Evolutionary conservation across 2,329 filamentous ascomycete genomes (phyloP).

Genomic region (Orbilia javanica): DNA sequence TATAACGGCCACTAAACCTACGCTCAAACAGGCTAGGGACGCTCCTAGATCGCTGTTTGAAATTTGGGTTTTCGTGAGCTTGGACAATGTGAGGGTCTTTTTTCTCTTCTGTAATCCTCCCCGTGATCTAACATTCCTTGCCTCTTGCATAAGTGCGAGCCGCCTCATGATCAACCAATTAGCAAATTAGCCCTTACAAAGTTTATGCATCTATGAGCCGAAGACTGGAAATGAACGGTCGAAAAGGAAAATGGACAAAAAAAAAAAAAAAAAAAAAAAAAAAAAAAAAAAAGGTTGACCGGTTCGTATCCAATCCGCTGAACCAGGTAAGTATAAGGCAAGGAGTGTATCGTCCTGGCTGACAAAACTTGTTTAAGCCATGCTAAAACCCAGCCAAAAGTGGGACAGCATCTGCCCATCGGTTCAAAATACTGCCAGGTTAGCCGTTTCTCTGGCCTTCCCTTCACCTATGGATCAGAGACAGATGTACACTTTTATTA

Average conservation of each 20-base stretch:
- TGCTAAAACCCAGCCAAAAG: slow-evolving; percentile 11
- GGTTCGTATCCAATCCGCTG: slow-evolving; percentile 17
- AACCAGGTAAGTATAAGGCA: slow-evolving; percentile 30
- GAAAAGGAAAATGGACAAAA: background rate
- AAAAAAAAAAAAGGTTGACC: background rate
- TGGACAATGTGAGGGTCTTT: slow-evolving; percentile 15
- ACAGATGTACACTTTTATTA: slow-evolving; percentile 19
- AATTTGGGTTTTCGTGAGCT: slow-evolving; percentile 5
- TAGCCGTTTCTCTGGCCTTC: background rate
- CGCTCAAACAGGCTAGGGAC: slow-evolving; percentile 35
- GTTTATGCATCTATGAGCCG: slow-evolving; percentile 10
- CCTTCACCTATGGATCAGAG: background rate
- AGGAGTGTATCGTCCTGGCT: background rate
- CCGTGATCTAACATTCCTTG: slow-evolving; percentile 57
- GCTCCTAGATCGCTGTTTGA: slow-evolving; percentile 4
- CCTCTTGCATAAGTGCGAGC: slow-evolving; percentile 39
- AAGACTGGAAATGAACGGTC: slow-evolving; percentile 6
- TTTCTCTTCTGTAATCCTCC: background rate
- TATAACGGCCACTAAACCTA: slow-evolving; percentile 51
- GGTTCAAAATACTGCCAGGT: slow-evolving; percentile 16
- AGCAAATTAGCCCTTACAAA: background rate
- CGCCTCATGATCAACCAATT: slow-evolving; percentile 23
- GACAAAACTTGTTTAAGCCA: slow-evolving; percentile 4
- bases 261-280: no score
- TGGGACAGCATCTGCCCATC: slow-evolving; percentile 13